Percentiles rank a stretch among this genome's conserved stretches.
These are phyloP conservation scores for Colletotrichum camelliae DNA, from an alignment of 2,329 filamentous ascomycete genomes.

Conservation along the genomic window DNA sequence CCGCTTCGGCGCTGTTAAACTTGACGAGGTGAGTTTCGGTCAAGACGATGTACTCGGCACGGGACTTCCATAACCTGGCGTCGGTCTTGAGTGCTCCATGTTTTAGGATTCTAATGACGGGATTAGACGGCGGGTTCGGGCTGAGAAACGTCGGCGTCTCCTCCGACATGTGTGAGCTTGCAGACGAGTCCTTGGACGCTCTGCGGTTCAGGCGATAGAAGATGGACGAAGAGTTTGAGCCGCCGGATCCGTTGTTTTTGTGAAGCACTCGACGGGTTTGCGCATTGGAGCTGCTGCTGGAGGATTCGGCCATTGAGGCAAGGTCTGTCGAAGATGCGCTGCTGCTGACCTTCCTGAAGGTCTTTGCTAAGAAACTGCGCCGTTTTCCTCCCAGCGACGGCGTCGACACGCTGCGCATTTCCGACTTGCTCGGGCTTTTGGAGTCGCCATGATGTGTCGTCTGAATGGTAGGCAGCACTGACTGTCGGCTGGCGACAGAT, in stretches of 20 bases:
- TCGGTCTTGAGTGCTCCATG: conserved; percentile 56
- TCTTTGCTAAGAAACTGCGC: conserved; percentile 22
- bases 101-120: conserved; percentile 45
- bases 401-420: conserved; percentile 13
- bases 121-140: conserved; percentile 32
- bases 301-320: background rate
- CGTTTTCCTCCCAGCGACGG: conserved; percentile 14
- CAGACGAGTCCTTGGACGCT: conserved; percentile 41
- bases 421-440: background rate
- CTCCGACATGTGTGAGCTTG: conserved; percentile 28
- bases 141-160: conserved; percentile 14
- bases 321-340: conserved; percentile 20
- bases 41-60: conserved; percentile 56
- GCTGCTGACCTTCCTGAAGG: conserved; percentile 24
- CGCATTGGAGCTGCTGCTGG: background rate
- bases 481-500: conserved; percentile 13
- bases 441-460: conserved; percentile 20
- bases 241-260: conserved; percentile 33
- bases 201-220: conserved; percentile 46
- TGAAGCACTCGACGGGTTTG: conserved; percentile 30
- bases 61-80: conserved; percentile 52
- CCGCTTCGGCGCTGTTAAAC: conserved; percentile 53
- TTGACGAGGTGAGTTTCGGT: conserved; percentile 57
- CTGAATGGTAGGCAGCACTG: conserved; percentile 19
- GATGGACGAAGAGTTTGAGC: conserved; percentile 34